These are phyloP conservation scores for Gyrodon lividus DNA, from an alignment of 768 basidiomycete species.

Conservation along the genomic window DNA sequence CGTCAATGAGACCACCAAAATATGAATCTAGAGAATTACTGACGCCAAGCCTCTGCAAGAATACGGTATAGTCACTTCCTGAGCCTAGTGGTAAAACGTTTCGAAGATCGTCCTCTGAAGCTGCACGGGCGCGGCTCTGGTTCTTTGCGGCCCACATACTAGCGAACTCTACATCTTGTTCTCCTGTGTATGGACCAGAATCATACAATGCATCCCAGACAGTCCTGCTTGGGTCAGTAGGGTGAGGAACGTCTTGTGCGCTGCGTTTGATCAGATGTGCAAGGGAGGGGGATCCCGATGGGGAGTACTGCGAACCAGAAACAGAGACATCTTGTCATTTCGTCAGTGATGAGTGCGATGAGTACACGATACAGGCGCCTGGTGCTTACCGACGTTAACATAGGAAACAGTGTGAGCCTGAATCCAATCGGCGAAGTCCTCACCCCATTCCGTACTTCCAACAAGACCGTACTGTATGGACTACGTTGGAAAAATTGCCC, in stretches of 20 bases:
- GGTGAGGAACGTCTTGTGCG: slow-evolving; percentile 57
- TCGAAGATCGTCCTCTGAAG: slow-evolving; percentile 29
- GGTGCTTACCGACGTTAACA: slow-evolving; percentile 64
- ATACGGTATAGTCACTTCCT: slow-evolving; percentile 90
- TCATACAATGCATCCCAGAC: slow-evolving; percentile 62
- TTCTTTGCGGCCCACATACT: slow-evolving; percentile 39
- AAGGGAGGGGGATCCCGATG: slow-evolving; percentile 61
- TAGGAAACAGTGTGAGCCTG: slow-evolving; percentile 80
- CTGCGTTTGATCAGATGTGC: slow-evolving; percentile 53
- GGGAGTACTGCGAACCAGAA: slow-evolving; percentile 49
- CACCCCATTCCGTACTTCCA: slow-evolving; percentile 91
- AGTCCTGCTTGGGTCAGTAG: slow-evolving; percentile 46
- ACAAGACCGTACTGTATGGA: slow-evolving; percentile 60
- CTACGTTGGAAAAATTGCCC: background rate
- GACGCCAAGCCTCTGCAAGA: slow-evolving; percentile 78
- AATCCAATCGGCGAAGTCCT: slow-evolving; percentile 86
- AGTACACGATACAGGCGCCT: background rate
- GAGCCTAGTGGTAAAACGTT: slow-evolving; percentile 69
- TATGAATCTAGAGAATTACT: slow-evolving; percentile 19
- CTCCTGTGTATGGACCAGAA: slow-evolving; percentile 46
- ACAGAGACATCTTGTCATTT: slow-evolving; percentile 49
- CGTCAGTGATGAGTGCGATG: slow-evolving; percentile 4
- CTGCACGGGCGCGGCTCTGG: slow-evolving; percentile 10
- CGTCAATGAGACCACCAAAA: background rate
- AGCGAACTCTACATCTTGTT: slow-evolving; percentile 44